Evolutionary conservation across 2,329 filamentous ascomycete genomes (phyloP), one percentile per base, ranked within the genome.

Genomic region (Botrytis byssoidea): DNA sequence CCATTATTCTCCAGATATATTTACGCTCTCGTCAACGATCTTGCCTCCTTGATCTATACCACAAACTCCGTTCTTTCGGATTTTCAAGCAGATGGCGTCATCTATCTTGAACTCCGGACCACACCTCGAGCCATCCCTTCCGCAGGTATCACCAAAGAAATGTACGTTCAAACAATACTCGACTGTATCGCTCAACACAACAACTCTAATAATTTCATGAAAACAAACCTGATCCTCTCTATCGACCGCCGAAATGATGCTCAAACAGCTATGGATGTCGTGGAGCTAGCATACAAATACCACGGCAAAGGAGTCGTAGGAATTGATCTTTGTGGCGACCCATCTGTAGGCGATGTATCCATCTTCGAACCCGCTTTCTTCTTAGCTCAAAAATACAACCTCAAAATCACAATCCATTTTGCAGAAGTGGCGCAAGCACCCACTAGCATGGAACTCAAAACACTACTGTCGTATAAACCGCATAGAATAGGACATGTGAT

Each of bases 281-380:
- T 95, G 37, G 83, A 86, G 29, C 85, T 96, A 1, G 92, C 92
- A 1, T 81, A 87, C 65, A 83, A 84, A 74, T 88, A 90, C 80
- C 83, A 82, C 7, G 88, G 89, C 55, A 79, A 82, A 6, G 88
- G 89, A 29, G 88, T 95, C 7, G 91, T 95, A 1, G 93, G 90
- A 22, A 82, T 96, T 35, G 93, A 96, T 79, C 87, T 96, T 32
- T 95, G 93, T 81, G 93, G 93, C 29, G 90, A 97, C 79, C 93
- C 93, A 1, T 84, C 86, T 0, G 86, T 85, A 75, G 90, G 90
- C 16, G 86, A 90, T 68, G 84, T 95, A 32, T 82, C 85, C 25
- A 82, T 88, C 10, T 92, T 93, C 80, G 83, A 84, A 1, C 82
- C 85, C 0, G 86, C 89, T 0, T 92, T 96, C 77, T 77, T 81